Evolutionary conservation across 2,329 filamentous ascomycete species (phyloP).

Genomic region (Diaporthe citri): DNA sequence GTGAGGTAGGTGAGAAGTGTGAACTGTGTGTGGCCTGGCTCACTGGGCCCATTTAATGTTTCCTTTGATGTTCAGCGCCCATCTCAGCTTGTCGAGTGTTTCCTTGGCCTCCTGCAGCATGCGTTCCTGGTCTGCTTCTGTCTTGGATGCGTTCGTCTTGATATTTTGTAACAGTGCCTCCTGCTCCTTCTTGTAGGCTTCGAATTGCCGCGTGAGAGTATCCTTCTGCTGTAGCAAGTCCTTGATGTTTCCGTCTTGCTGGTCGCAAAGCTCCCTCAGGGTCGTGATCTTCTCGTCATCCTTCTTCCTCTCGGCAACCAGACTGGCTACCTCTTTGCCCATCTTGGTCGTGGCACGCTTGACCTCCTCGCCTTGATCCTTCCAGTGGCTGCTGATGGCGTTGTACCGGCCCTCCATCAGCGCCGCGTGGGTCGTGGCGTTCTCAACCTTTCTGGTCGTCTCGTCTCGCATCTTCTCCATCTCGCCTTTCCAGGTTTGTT

Average conservation of each 20-base stretch:
- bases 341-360: slow-evolving; percentile 64
- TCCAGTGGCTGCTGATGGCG: slow-evolving; percentile 74
- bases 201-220: slow-evolving; percentile 70
- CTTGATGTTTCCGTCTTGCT: slow-evolving; percentile 77
- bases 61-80: slow-evolving; percentile 78
- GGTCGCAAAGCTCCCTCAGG: slow-evolving; percentile 77
- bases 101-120: slow-evolving; percentile 70
- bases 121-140: slow-evolving; percentile 72
- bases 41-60: slow-evolving; percentile 69
- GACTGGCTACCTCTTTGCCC: slow-evolving; percentile 64
- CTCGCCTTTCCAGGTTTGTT: slow-evolving; percentile 72
- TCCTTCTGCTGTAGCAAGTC: slow-evolving; percentile 72
- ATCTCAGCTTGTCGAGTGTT: slow-evolving; percentile 76
- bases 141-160: slow-evolving; percentile 66
- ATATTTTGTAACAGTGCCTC: slow-evolving; percentile 72
- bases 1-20: background rate
- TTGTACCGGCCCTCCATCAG: slow-evolving; percentile 80
- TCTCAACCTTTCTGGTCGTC: slow-evolving; percentile 73
- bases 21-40: slow-evolving; percentile 37
- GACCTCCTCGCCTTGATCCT: slow-evolving; percentile 74
- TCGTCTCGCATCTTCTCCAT: slow-evolving; percentile 73
- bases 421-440: slow-evolving; percentile 73
- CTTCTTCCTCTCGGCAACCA: slow-evolving; percentile 67
- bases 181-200: slow-evolving; percentile 74
- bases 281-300: slow-evolving; percentile 75